Evolutionary conservation across 108 stramenopile genomes (phyloP), one percentile per base, ranked within the genome.

Genomic region (Cyclotella sp.): DNA sequence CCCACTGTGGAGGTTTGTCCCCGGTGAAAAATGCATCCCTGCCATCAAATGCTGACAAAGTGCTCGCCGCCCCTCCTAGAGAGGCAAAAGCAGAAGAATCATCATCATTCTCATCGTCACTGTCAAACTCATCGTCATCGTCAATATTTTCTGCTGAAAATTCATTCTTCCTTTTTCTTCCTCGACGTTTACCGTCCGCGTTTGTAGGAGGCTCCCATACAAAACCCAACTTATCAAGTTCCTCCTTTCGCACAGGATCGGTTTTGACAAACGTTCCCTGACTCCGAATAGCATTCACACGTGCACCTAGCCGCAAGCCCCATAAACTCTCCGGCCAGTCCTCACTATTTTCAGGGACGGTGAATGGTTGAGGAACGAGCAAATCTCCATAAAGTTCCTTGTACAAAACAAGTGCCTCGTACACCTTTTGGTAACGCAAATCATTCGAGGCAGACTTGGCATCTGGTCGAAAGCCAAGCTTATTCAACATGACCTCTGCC

Each of bases 221-320:
- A 77, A 96, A 94, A 21, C 95, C 95, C 59, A 96, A 57, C 10
- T 88, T 84, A 57, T 93, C 90, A 63, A 96, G 75, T 66, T 85
- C 73, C 28, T 84, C 73, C 62, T 74, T 88, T 27, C 95, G 69
- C 46, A 83, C 81, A 29, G 92, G 87, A 73, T 90, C 77, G 19
- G 76, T 76, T 61, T 90, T 93, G 26, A 96, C 89, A 81, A 94
- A 94, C 34, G 93, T 94, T 63, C 93, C 93, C 72, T 93, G 93
- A 51, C 87, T 86, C 58, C 95, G 88, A 72, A 96, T 94, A n/a
- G 92, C 90, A 83, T 94, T 93, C 42, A 96, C 95, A 27, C 93
- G 86, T 28, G 90, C 91, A 12, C 95, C 95, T 34, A 96, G 84
- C 28, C 88, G 82, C 29, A 96, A 79, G 9, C 90, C 92, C 88